Percentiles rank a stretch among this genome's conserved stretches.
phyloP scores from a whole-genome alignment of 441 rosid species.

The Jatropha podagrica region DNA sequence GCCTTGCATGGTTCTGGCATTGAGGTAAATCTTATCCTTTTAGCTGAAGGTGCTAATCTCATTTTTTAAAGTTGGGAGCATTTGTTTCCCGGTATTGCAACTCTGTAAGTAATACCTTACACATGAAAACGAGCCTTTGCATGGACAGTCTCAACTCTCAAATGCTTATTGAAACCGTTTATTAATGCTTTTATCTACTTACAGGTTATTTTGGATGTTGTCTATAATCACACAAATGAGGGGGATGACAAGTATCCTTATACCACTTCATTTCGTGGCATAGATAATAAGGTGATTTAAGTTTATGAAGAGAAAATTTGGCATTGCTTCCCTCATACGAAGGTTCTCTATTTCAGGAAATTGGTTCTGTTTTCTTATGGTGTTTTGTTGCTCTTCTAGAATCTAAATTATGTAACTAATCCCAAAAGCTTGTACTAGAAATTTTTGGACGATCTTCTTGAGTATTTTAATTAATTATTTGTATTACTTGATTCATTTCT shows the following conservation, averaged over 20 bases:
- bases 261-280: conserved; percentile 92
- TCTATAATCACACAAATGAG: conserved; percentile 95
- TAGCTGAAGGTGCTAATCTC: background rate
- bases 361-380: background rate
- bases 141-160: background rate
- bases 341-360: conserved; percentile 3
- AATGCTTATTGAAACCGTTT: conserved; percentile 1
- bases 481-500: no score
- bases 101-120: background rate
- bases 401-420: background rate
- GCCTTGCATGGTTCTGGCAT: conserved; percentile 91
- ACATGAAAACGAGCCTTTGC: background rate
- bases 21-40: conserved; percentile 58
- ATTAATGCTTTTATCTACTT: conserved; percentile 20
- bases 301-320: background rate
- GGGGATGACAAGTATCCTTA: conserved; percentile 82
- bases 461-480: background rate
- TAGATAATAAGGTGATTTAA: conserved; percentile 76
- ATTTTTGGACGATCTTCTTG: background rate
- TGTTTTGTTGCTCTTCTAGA: background rate
- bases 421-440: background rate
- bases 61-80: conserved; percentile 1
- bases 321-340: background rate
- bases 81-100: background rate
- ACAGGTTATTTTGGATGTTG: conserved; percentile 97